Evolutionary conservation across 1,284 basidiomycete species (phyloP).

Genomic region (Porogramme epimiltina): DNA sequence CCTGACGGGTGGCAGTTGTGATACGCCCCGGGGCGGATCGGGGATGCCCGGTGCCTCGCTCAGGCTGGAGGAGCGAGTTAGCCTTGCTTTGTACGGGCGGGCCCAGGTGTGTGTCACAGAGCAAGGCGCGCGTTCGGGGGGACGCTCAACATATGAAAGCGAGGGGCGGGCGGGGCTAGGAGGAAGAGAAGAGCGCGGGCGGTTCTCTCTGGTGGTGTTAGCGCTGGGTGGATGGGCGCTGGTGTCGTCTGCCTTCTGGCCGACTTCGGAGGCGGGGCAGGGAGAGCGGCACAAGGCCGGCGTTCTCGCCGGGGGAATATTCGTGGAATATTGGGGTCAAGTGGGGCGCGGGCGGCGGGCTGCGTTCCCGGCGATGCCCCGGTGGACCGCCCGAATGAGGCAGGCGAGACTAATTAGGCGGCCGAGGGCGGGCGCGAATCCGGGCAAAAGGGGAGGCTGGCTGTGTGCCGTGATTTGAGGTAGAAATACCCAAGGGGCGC

Average conservation of each 20-base stretch:
- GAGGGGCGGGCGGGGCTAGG: too few species aligned
- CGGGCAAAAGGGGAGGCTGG: conserved; percentile 23
- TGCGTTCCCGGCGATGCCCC: too few species aligned
- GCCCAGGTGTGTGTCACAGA: too few species aligned
- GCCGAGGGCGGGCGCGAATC: conserved; percentile 3
- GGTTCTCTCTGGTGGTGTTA: too few species aligned
- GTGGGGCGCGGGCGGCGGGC: too few species aligned
- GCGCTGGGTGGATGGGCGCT: too few species aligned
- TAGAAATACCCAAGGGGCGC: conserved; percentile 29
- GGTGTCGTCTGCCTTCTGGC: too few species aligned
- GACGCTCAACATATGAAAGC: too few species aligned
- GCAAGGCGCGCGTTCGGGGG: conserved; percentile 3
- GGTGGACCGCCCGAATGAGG: conserved; percentile 14
- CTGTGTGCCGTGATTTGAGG: conserved; percentile 24
- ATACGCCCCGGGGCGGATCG: conserved; percentile 11
- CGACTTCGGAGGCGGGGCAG: too few species aligned
- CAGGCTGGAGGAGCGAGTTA: too few species aligned
- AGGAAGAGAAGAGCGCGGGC: too few species aligned
- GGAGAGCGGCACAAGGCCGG: background rate
- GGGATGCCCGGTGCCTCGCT: conserved; percentile 21
- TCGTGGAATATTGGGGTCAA: background rate
- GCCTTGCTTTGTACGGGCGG: too few species aligned
- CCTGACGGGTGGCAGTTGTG: conserved; percentile 21
- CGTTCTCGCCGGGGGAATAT: background rate
- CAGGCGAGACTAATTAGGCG: conserved; percentile 2